Evolutionary conservation across 192 early-diverging fungal genomes (phyloP), one percentile per base, ranked within the genome.

Genomic region (Coemansia sp.): DNA sequence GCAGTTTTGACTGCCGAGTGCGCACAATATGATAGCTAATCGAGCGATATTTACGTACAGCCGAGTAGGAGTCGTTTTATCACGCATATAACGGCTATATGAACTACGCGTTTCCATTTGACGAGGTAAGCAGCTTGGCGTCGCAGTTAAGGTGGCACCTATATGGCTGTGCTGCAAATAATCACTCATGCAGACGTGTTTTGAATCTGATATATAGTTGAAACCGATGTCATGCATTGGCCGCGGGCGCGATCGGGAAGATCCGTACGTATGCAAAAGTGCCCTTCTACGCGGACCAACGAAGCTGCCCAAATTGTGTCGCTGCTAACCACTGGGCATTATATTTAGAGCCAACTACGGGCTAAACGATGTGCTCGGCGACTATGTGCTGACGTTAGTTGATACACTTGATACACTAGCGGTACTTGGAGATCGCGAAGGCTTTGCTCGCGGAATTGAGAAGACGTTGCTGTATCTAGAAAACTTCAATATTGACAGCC

Each of bases 331-430:
- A n/a, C 17, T 31, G 17, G 28, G 8, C 30, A 22, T 15, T 31
- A 20, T 22, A 25, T 43, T 10, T 62, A 62, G 60, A 30, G 17
- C 25, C 9, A 67, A 63, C 40, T 61, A 58, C 20, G 53, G 57
- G 56, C 59, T 92, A 34, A 98, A 96, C 60, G 95, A 98, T 60
- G 92, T 96, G n/a, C 68, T 98, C 19, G 95, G 95, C 4, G 90
- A 94, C 78, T 98, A 84, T 61, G 83, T 91, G 4, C 65, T 95
- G 39, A 98, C 95, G n/a, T 78, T 98, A 27, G 81, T 98, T 7
- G 95, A 98, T 75, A 82, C 85, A 1, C 78, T 98, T 6, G 95
- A 98, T 50, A 84, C 90, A 5, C 71, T 97, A 43, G 89, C 87
- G 8, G 79, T 88, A 35, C 72, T 95, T 50, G 82, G 84, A 27